These are phyloP conservation scores for Aureobasidium sp. DNA, from an alignment of 2,329 filamentous ascomycete genomes.

Conservation along the genomic window DNA sequence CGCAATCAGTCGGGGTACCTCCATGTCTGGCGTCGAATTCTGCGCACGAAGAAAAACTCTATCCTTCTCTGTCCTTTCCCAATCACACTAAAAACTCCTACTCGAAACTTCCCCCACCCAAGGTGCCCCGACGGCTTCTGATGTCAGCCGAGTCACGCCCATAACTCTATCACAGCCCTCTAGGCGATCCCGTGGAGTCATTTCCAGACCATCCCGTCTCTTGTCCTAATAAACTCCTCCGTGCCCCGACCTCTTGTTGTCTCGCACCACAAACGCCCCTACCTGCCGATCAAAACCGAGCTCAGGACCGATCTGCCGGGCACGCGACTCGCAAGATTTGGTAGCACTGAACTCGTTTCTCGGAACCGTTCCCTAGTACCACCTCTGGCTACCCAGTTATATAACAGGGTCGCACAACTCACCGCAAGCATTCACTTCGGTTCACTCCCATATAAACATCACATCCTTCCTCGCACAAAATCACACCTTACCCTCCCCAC, in stretches of 20 bases:
- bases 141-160: constrained; percentile 8
- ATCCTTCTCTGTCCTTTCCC: neutral
- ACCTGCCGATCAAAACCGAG: constrained; percentile 5
- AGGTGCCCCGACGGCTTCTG: neutral
- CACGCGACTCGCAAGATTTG: constrained; percentile 13
- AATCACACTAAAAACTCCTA: constrained; percentile 1
- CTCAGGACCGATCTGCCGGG: constrained; percentile 10
- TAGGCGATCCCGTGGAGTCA: constrained; percentile 8
- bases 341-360: constrained; percentile 12
- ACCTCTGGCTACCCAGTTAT: constrained; percentile 4
- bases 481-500: neutral
- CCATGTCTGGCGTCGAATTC: constrained; percentile 4
- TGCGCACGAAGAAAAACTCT: constrained; percentile 5
- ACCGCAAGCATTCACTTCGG: constrained; percentile 9
- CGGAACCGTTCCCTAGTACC: constrained; percentile 10
- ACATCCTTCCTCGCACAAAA: neutral
- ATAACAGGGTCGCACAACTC: constrained; percentile 12
- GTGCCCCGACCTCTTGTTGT: constrained; percentile 7
- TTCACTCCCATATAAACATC: neutral
- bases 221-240: constrained; percentile 1
- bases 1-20: constrained; percentile 2
- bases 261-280: constrained; percentile 9
- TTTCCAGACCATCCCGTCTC: constrained; percentile 2
- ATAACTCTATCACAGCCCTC: constrained; percentile 3
- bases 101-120: constrained; percentile 3